A percentile compares a stretch with the other conserved stretches of the same genome.
Evolutionary conservation across 805 yeast species (phyloP).

Genomic region (Wickerhamomyces bovis): DNA sequence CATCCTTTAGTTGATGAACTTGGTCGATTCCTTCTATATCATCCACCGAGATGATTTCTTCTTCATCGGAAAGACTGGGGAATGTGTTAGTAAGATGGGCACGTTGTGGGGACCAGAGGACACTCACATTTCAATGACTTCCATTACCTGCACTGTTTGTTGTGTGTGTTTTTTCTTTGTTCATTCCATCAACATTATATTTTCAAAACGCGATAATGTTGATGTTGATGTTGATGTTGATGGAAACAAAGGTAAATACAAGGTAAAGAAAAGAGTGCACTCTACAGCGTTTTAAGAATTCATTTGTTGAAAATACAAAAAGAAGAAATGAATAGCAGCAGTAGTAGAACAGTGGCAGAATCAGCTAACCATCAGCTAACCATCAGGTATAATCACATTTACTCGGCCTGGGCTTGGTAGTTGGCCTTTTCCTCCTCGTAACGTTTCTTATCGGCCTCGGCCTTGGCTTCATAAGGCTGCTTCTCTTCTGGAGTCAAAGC

Average conservation of each 20-base stretch:
- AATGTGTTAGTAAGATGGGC: too few relatives aligned
- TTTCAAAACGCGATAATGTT: too few relatives aligned
- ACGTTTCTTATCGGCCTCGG: slow-evolving; percentile 95
- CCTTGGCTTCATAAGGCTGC: slow-evolving; percentile 86
- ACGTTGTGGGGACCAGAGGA: too few relatives aligned
- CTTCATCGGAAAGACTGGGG: neutral
- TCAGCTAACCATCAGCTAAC: neutral
- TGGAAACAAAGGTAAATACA: too few relatives aligned
- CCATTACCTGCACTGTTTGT: neutral
- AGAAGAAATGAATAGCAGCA: neutral
- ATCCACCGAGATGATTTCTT: neutral
- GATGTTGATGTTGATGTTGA: too few relatives aligned
- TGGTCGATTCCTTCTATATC: too few relatives aligned
- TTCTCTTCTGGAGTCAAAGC: slow-evolving; percentile 77
- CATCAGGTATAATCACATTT: neutral
- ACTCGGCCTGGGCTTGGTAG: slow-evolving; percentile 31
- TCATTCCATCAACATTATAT: too few relatives aligned
- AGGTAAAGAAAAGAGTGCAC: too few relatives aligned
- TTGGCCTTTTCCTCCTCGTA: slow-evolving; percentile 94
- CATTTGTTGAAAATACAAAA: neutral
- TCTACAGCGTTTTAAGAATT: neutral
- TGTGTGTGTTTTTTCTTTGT: too few relatives aligned
- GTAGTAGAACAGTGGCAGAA: neutral
- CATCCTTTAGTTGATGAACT: too few relatives aligned
- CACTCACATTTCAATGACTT: neutral